Conservation (phyloP, 805 yeast genomes). For the Priceomyces fermenticarens region DNA sequence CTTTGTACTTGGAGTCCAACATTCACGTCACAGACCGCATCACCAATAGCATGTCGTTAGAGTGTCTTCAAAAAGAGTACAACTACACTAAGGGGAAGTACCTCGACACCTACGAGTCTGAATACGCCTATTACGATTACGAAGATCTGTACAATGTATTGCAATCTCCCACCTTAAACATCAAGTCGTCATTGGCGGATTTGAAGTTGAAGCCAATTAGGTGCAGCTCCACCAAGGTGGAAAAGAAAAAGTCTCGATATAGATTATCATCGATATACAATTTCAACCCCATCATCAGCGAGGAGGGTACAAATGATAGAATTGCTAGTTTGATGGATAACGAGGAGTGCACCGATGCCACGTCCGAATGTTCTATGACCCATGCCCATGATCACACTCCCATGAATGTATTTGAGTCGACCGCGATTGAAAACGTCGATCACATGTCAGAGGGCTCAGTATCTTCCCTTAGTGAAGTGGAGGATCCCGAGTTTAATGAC, state of each 20-base stretch:
- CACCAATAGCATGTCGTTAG: slow-evolving; percentile 30
- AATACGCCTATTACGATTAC: neutral
- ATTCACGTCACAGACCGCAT: slow-evolving; percentile 26
- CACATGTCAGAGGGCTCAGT: too few species aligned
- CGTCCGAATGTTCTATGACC: neutral
- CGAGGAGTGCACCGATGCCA: slow-evolving; percentile 1
- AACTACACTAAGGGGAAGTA: slow-evolving; percentile 19
- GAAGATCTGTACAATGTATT: neutral
- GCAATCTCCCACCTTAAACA: slow-evolving; percentile 9
- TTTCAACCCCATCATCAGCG: slow-evolving; percentile 31
- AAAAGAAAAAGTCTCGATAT: slow-evolving; percentile 41
- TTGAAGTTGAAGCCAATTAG: slow-evolving; percentile 39
- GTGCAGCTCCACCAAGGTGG: slow-evolving; percentile 28
- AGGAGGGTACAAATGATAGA: slow-evolving; percentile 8
- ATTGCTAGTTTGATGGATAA: slow-evolving; percentile 3
- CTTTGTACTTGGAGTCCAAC: slow-evolving; percentile 32
- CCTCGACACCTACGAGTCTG: slow-evolving; percentile 1
- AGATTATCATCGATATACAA: slow-evolving; percentile 37
- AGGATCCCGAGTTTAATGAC: slow-evolving; percentile 16
- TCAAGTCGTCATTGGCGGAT: slow-evolving; percentile 31
- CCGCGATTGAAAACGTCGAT: too few species aligned
- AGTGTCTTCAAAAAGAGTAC: slow-evolving; percentile 28
- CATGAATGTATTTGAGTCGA: too few species aligned
- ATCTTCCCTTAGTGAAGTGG: too few species aligned
- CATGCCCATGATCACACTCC: too few species aligned